A percentile compares a stretch with the other conserved stretches of the same genome.
These are phyloP conservation scores for Neonectria hederae DNA, from an alignment of 2,329 filamentous ascomycete genomes.

Conservation along the genomic window DNA sequence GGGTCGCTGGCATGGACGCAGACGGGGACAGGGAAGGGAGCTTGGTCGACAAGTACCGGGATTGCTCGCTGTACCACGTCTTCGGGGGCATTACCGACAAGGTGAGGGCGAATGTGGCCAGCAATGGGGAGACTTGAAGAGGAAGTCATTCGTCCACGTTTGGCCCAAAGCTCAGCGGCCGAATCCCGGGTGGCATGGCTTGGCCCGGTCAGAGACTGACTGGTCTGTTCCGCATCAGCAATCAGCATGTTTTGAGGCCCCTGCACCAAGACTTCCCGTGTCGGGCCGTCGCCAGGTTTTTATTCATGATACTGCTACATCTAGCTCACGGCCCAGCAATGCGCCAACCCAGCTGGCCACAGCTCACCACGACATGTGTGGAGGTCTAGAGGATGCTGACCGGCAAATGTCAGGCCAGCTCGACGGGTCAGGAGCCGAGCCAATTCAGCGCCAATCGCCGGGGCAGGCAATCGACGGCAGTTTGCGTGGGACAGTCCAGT, in stretches of 20 bases:
- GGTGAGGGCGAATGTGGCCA: constrained; percentile 43
- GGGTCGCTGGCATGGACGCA: neutral
- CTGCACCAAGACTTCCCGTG: constrained; percentile 24
- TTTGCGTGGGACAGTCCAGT: constrained; percentile 1
- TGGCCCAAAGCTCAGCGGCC: neutral
- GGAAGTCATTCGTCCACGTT: constrained; percentile 5
- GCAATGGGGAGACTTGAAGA: constrained; percentile 23
- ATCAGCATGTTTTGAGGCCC: constrained; percentile 14
- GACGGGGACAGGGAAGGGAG: constrained; percentile 43
- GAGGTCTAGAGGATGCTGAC: neutral
- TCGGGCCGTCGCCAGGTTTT: constrained; percentile 29
- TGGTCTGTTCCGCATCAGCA: neutral
- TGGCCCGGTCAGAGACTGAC: neutral
- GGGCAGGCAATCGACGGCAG: neutral
- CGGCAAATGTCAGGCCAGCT: constrained; percentile 16
- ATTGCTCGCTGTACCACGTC: constrained; percentile 75
- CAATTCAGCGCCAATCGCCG: neutral
- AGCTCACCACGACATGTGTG: neutral
- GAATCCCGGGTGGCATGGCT: constrained; percentile 13
- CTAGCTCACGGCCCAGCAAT: neutral
- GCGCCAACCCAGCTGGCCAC: neutral
- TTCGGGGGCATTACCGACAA: constrained; percentile 71
- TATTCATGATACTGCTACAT: neutral
- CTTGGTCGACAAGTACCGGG: constrained; percentile 76
- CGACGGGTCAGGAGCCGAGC: neutral